Percentiles rank a stretch among this genome's conserved stretches.
These are phyloP conservation scores for Rubroshorea leprosula DNA, from an alignment of 345 rosid species.

Conservation along the genomic window DNA sequence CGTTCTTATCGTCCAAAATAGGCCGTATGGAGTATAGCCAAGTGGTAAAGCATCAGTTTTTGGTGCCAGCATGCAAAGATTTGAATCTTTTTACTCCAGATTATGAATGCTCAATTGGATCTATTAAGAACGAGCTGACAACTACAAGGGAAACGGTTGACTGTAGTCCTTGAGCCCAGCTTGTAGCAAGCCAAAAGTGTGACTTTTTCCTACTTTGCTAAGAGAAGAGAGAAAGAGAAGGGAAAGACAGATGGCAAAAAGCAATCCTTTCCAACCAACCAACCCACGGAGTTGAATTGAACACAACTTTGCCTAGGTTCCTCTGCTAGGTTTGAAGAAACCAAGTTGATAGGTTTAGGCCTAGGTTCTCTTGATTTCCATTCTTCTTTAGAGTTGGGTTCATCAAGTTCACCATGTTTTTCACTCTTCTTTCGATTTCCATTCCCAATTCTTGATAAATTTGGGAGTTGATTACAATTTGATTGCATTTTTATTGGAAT, in stretches of 20 bases:
- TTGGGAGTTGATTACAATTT: too few relatives aligned
- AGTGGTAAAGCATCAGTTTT: too few relatives aligned
- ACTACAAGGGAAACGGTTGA: slow-evolving; percentile 7
- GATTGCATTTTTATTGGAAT: too few relatives aligned
- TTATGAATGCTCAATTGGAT: slow-evolving; percentile 8
- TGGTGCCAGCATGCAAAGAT: too few relatives aligned
- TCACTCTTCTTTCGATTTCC: too few relatives aligned
- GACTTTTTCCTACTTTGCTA: slow-evolving; percentile 6
- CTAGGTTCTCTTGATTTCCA: too few relatives aligned
- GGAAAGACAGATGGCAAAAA: slow-evolving; percentile 9
- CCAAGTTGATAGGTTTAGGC: too few relatives aligned
- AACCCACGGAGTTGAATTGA: slow-evolving; percentile 9
- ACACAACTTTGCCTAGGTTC: slow-evolving; percentile 1
- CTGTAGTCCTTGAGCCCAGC: slow-evolving; percentile 8
- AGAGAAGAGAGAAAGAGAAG: slow-evolving; percentile 11
- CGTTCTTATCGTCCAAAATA: slow-evolving; percentile 3
- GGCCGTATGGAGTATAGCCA: neutral
- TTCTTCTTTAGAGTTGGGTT: too few relatives aligned
- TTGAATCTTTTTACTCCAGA: neutral
- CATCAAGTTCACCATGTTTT: too few relatives aligned
- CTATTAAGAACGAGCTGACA: slow-evolving; percentile 8
- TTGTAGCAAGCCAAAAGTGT: slow-evolving; percentile 14
- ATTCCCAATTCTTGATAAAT: too few relatives aligned
- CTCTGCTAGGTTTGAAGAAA: too few relatives aligned
- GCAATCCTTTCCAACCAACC: slow-evolving; percentile 9